These are phyloP conservation scores for Ichthyophthirius multifiliis DNA, from an alignment of 169 alveolate species.

Conservation along the genomic window DNA sequence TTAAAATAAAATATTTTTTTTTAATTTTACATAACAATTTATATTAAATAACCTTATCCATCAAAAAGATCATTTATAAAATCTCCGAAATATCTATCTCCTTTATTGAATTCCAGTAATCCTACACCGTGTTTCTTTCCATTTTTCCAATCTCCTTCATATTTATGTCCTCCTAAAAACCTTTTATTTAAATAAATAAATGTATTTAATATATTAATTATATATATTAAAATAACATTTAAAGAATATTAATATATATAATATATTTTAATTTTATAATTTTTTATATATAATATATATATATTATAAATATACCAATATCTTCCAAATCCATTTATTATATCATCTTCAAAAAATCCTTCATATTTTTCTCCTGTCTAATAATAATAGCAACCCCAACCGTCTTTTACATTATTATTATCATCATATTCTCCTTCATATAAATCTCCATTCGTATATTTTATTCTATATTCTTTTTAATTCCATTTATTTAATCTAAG, in stretches of 20 bases:
- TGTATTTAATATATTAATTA: too few relatives aligned
- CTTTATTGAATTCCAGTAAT: constrained; percentile 17
- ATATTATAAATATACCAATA: background rate
- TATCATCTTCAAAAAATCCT: constrained; percentile 33
- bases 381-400: constrained; percentile 37
- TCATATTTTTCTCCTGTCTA: constrained; percentile 43
- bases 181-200: background rate
- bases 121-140: constrained; percentile 37
- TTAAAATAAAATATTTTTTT: background rate
- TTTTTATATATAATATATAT: background rate
- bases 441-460: constrained; percentile 27
- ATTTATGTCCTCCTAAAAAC: constrained; percentile 42
- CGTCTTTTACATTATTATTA: constrained; percentile 29
- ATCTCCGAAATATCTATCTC: constrained; percentile 29
- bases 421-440: constrained; percentile 33
- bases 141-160: constrained; percentile 50
- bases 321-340: constrained; percentile 41
- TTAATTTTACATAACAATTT: background rate
- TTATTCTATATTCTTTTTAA: background rate
- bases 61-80: constrained; percentile 27
- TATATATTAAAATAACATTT: too few relatives aligned
- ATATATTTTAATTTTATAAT: too few relatives aligned
- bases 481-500: background rate
- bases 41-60: constrained; percentile 14
- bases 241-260: too few relatives aligned